phyloP scores from a whole-genome alignment of 495 filamentous ascomycete species.

The Podospora sp. region DNA sequence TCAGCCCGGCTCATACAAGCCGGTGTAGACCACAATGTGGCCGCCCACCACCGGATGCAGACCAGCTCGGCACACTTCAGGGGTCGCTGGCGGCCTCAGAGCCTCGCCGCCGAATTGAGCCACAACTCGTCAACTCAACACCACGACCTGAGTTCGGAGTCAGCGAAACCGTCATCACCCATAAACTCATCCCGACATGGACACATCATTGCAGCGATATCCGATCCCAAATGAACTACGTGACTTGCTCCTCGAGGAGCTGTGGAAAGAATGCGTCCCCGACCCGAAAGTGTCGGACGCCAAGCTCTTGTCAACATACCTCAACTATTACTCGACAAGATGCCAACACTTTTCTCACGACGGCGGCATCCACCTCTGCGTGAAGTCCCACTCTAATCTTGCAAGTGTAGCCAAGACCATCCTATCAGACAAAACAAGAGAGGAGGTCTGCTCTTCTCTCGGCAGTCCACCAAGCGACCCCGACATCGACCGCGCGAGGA shows the following conservation, averaged over 20 bases:
- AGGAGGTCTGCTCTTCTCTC: not conserved
- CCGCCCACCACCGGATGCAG: not conserved
- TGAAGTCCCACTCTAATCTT: conserved; percentile 10
- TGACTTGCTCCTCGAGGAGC: not conserved
- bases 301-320: conserved; percentile 1
- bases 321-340: conserved; percentile 15
- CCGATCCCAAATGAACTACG: not conserved
- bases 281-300: not conserved
- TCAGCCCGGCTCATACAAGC: not conserved
- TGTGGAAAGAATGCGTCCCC: conserved; percentile 3
- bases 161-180: not conserved
- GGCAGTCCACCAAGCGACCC: not conserved
- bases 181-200: not conserved
- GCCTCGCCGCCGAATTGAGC: not conserved
- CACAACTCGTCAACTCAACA: not conserved
- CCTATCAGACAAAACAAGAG: not conserved
- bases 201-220: conserved; percentile 14
- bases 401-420: conserved; percentile 10
- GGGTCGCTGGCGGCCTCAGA: not conserved
- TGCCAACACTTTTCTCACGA: conserved; percentile 7
- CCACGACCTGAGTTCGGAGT: not conserved
- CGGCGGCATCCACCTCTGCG: conserved; percentile 13
- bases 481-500: not conserved
- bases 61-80: not conserved
- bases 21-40: not conserved